Percentiles rank a stretch among this genome's conserved stretches.
phyloP scores from a whole-genome alignment of 1,284 basidiomycete genomes.

The Amylostereum chailletii region DNA sequence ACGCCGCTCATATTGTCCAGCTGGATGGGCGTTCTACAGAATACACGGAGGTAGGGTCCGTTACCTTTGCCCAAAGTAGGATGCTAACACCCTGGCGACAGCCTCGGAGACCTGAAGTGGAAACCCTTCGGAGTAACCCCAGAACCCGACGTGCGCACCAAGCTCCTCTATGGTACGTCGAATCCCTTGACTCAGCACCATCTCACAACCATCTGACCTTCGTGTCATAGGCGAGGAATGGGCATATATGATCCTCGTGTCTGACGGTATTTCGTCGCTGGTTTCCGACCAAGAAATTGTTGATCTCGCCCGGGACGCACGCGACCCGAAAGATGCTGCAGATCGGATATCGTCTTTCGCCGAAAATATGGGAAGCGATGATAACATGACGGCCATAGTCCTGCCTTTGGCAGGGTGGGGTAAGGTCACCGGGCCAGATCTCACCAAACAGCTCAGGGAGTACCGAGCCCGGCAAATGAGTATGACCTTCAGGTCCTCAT shows the following conservation, averaged over 20 bases:
- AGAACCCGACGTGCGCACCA: slow-evolving; percentile 86
- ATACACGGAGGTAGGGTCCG: slow-evolving; percentile 69
- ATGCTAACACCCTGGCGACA: slow-evolving; percentile 19
- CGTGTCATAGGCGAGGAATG: slow-evolving; percentile 51
- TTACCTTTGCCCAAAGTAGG: no score
- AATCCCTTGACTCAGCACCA: background rate
- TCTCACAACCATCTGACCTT: slow-evolving; percentile 1
- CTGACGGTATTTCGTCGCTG: slow-evolving; percentile 87
- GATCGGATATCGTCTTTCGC: slow-evolving; percentile 80
- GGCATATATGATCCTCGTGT: slow-evolving; percentile 76
- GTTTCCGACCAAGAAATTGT: slow-evolving; percentile 93
- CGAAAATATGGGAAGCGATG: slow-evolving; percentile 84
- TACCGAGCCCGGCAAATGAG: slow-evolving; percentile 70
- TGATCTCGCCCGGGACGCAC: slow-evolving; percentile 73
- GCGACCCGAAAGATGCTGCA: slow-evolving; percentile 76
- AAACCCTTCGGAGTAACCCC: slow-evolving; percentile 90
- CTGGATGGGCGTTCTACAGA: slow-evolving; percentile 95
- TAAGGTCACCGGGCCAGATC: slow-evolving; percentile 68
- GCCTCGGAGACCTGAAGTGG: slow-evolving; percentile 86
- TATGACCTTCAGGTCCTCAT: slow-evolving; percentile 19
- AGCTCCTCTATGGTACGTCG: slow-evolving; percentile 62
- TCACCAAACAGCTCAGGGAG: slow-evolving; percentile 73
- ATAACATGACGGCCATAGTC: slow-evolving; percentile 91
- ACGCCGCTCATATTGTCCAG: slow-evolving; percentile 23
- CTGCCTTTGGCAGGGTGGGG: slow-evolving; percentile 93